phyloP scores from a whole-genome alignment of 1,139 yeast species.

The Trichomonascaceae sp. region DNA sequence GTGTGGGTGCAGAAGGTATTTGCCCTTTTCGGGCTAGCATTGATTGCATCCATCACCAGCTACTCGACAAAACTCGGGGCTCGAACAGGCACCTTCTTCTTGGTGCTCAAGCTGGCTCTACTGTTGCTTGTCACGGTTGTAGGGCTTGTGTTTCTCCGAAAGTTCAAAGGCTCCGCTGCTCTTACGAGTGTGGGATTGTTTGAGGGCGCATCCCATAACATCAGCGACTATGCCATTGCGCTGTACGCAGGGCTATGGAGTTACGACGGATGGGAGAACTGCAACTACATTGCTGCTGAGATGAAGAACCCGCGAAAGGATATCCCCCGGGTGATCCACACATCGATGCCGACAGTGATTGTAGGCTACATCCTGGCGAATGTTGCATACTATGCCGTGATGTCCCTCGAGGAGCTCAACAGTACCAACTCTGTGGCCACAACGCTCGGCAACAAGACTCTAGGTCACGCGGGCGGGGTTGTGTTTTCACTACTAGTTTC shows the following conservation, averaged over 20 bases:
- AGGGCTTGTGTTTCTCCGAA: slow-evolving; percentile 21
- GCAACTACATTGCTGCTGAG: slow-evolving; percentile 31
- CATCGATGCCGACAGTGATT: slow-evolving; percentile 30
- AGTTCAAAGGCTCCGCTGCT: slow-evolving; percentile 15
- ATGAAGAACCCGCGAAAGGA: slow-evolving; percentile 27
- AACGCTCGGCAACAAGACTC: slow-evolving; percentile 22
- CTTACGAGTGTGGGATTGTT: slow-evolving; percentile 13
- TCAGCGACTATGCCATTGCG: slow-evolving; percentile 28
- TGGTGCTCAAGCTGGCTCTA: slow-evolving; percentile 25
- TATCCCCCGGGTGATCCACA: slow-evolving; percentile 28
- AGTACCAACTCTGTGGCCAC: slow-evolving; percentile 27
- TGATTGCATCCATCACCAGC: slow-evolving; percentile 22
- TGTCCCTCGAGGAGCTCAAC: slow-evolving; percentile 22
- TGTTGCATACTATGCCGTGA: slow-evolving; percentile 26
- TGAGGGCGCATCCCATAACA: slow-evolving; percentile 19
- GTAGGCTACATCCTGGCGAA: slow-evolving; percentile 27
- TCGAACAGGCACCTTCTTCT: slow-evolving; percentile 23
- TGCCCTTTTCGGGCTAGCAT: slow-evolving; percentile 22
- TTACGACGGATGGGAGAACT: slow-evolving; percentile 34
- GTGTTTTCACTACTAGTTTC: slow-evolving; percentile 26
- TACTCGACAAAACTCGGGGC: slow-evolving; percentile 25
- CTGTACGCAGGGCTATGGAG: slow-evolving; percentile 34
- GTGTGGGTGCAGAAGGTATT: slow-evolving; percentile 22
- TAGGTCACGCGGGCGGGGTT: slow-evolving; percentile 22
- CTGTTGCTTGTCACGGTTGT: slow-evolving; percentile 22